Evolutionary conservation across 768 basidiomycete species (phyloP), one percentile per base, ranked within the genome.

Genomic region (Collybia sordida): DNA sequence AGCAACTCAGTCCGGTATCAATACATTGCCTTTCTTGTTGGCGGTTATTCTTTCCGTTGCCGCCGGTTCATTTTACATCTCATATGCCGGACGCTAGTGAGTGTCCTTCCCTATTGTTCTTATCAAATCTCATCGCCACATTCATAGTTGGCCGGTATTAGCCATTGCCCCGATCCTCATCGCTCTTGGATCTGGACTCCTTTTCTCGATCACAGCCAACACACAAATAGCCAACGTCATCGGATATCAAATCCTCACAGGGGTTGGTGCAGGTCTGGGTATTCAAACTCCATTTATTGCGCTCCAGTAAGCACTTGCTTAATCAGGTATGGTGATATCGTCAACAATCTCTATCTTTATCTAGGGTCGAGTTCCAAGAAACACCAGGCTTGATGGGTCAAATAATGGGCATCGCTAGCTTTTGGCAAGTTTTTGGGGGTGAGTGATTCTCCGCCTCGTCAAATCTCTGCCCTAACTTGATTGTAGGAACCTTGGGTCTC

Each of bases 21-120:
- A 72, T 56, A 72, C 73, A 49, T 59, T 75, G 14, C 64, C 70
- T 1, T 72, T 66, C 61, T 67, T 70, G 64, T 47, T 69, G 44
- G n/a, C n/a, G n/a, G n/a, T n/a, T n/a, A n/a, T n/a, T n/a, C n/a
- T n/a, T n/a, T n/a, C n/a, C n/a, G n/a, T n/a, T n/a, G n/a, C n/a
- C n/a, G n/a, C n/a, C n/a, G n/a, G n/a, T n/a, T n/a, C n/a, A n/a
- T n/a, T n/a, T n/a, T n/a, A n/a, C n/a, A n/a, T n/a, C n/a, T n/a
- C n/a, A n/a, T n/a, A n/a, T n/a, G n/a, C n/a, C n/a, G n/a, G n/a
- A n/a, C n/a, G n/a, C n/a, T n/a, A n/a, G n/a, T 56, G 58, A 11
- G 59, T 68, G 36, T 59, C 65, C 50, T 46, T 45, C 22, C 27
- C 37, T 47, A n/a, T 34, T 37, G 17, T 11, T 28, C 47, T 25